Evolutionary conservation across 805 yeast species (phyloP).

Genomic region (Saturnispora ahearnii): DNA sequence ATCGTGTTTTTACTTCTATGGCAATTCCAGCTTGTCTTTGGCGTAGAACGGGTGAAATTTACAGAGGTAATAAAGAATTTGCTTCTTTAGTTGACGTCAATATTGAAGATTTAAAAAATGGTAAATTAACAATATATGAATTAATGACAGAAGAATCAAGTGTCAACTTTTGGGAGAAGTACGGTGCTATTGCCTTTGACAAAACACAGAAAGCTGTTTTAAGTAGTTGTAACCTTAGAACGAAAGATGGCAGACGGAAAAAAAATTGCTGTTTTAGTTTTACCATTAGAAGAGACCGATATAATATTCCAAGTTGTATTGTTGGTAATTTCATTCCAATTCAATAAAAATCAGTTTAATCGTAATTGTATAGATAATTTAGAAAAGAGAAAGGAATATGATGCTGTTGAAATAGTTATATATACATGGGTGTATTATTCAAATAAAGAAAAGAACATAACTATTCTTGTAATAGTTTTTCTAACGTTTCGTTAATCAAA

Average conservation of each 20-base stretch:
- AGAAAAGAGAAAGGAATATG: neutral
- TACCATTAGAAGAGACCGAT: conserved; percentile 84
- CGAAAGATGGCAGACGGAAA: conserved; percentile 71
- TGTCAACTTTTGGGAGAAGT: conserved; percentile 95
- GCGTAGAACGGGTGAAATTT: conserved; percentile 95
- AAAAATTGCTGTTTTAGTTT: conserved; percentile 89
- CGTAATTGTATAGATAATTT: neutral
- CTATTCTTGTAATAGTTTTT: neutral
- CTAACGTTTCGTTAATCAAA: conserved; percentile 10
- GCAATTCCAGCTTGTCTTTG: conserved; percentile 96
- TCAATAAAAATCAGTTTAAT: conserved; percentile 14
- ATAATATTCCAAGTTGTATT: conserved; percentile 91
- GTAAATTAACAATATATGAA: conserved; percentile 86
- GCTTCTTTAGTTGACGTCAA: conserved; percentile 85
- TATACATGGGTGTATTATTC: neutral
- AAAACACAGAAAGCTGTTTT: conserved; percentile 91
- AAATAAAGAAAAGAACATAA: neutral
- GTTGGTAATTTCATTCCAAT: conserved; percentile 93
- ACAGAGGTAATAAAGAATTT: conserved; percentile 91
- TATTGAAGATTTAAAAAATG: conserved; percentile 87
- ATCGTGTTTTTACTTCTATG: conserved; percentile 92
- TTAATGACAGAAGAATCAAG: conserved; percentile 93
- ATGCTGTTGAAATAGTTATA: neutral
- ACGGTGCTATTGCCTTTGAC: conserved; percentile 93
- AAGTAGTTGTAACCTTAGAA: conserved; percentile 80